These are phyloP conservation scores for Mycena alexandri DNA, from an alignment of 768 basidiomycete species.

Conservation along the genomic window DNA sequence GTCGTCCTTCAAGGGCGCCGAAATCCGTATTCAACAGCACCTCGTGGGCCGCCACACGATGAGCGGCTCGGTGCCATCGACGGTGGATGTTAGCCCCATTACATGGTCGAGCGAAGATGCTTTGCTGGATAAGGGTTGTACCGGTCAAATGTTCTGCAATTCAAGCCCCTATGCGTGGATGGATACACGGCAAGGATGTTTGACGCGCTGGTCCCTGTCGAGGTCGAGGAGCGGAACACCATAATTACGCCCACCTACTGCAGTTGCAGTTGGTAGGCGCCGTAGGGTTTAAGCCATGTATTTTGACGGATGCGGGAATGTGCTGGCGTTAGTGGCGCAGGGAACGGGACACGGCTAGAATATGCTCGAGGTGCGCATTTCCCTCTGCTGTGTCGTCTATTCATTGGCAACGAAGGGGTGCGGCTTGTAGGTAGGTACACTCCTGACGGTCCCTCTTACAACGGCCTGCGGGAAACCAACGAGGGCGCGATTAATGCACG, in stretches of 20 bases:
- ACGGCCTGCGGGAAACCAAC: constrained; percentile 17
- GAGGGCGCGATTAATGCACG: constrained; percentile 14
- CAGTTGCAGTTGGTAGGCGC: constrained; percentile 15
- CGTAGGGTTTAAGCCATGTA: constrained; percentile 21
- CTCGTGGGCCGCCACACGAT: constrained; percentile 17
- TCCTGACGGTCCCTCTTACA: neutral
- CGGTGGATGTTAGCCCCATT: constrained; percentile 24
- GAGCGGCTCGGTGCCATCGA: constrained; percentile 24
- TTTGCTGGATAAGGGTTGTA: constrained; percentile 21
- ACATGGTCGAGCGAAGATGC: constrained; percentile 21
- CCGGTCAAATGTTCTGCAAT: constrained; percentile 29
- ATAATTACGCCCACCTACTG: constrained; percentile 24
- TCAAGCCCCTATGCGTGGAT: constrained; percentile 21
- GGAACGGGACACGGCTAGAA: constrained; percentile 12
- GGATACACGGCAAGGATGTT: constrained; percentile 32
- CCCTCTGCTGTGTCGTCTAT: too few relatives aligned
- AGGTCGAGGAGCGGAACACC: constrained; percentile 17
- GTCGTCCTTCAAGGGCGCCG: constrained; percentile 22
- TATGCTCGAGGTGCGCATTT: too few relatives aligned
- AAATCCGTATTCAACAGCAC: constrained; percentile 18
- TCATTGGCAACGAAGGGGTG: constrained; percentile 21
- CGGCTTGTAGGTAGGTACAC: constrained; percentile 21
- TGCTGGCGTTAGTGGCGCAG: too few relatives aligned
- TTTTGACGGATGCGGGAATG: too few relatives aligned
- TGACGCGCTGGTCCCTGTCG: constrained; percentile 12